A percentile compares a stretch with the other conserved stretches of the same genome.
These are phyloP conservation scores for Ligustrum vulgare DNA, from an alignment of 257 asterid genomes.

Conservation along the genomic window DNA sequence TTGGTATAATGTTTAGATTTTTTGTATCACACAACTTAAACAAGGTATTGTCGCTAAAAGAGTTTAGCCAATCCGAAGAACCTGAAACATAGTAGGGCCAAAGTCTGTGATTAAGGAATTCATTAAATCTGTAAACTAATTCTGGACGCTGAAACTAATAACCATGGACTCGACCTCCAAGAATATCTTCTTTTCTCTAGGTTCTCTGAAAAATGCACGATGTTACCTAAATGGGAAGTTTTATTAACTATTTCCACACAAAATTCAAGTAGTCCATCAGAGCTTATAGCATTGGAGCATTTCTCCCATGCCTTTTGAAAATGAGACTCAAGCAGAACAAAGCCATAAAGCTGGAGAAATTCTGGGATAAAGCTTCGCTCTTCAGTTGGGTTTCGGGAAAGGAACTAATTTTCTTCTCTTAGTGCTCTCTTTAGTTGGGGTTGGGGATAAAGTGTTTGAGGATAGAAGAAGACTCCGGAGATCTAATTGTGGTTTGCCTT, in stretches of 20 bases:
- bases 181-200: background rate
- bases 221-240: background rate
- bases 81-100: background rate
- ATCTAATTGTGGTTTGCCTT: no score
- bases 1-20: background rate
- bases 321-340: background rate
- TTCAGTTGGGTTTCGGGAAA: background rate
- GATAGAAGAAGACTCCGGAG: no score
- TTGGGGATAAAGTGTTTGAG: no score
- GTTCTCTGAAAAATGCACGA: background rate
- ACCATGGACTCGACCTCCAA: background rate
- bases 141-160: background rate
- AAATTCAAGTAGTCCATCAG: background rate
- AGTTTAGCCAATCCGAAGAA: background rate
- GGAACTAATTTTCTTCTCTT: background rate
- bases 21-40: no score
- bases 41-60: background rate
- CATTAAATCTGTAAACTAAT: background rate
- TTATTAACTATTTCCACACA: background rate
- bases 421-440: no score
- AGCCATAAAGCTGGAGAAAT: background rate
- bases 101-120: background rate
- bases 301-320: background rate
- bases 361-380: background rate
- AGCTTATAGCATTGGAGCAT: background rate